These are phyloP conservation scores for Starmerella apicola DNA, from an alignment of 805 yeast species.

Conservation along the genomic window DNA sequence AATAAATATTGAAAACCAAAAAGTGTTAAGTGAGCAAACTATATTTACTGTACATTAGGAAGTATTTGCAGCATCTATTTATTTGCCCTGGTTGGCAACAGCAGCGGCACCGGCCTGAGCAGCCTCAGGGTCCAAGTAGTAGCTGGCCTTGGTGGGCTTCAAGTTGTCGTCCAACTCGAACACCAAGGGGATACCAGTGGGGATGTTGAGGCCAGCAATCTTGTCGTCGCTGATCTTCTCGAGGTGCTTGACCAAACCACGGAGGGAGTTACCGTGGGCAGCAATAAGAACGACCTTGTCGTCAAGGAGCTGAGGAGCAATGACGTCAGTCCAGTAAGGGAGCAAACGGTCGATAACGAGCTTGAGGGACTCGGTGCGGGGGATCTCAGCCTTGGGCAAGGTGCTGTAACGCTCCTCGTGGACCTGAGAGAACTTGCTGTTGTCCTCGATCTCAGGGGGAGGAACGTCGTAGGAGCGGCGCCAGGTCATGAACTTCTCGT, in stretches of 20 bases:
- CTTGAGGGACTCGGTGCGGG: constrained; percentile 88
- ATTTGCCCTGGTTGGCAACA: constrained; percentile 83
- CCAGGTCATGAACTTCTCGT: constrained; percentile 89
- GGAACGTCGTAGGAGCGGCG: constrained; percentile 96
- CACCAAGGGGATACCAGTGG: constrained; percentile 97
- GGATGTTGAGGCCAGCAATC: constrained; percentile 89
- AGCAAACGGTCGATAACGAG: constrained; percentile 90
- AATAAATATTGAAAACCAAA: neutral
- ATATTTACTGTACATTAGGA: too few relatives aligned
- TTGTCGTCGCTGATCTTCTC: constrained; percentile 85
- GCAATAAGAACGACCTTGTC: constrained; percentile 88
- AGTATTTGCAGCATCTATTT: too few relatives aligned
- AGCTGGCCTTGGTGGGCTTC: constrained; percentile 83
- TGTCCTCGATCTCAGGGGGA: constrained; percentile 76
- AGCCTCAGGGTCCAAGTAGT: constrained; percentile 98
- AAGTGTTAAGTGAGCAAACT: too few relatives aligned
- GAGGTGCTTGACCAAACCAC: constrained; percentile 92
- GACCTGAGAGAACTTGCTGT: constrained; percentile 70
- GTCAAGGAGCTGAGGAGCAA: constrained; percentile 66
- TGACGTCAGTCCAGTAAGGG: constrained; percentile 93
- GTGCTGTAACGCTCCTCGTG: constrained; percentile 76
- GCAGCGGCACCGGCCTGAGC: constrained; percentile 99
- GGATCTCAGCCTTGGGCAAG: constrained; percentile 75
- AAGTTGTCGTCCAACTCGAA: constrained; percentile 81
- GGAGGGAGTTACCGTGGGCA: constrained; percentile 97